A percentile compares a stretch with the other conserved stretches of the same genome.
phyloP scores from a whole-genome alignment of 768 basidiomycete species.

The Agaricus bisporus region DNA sequence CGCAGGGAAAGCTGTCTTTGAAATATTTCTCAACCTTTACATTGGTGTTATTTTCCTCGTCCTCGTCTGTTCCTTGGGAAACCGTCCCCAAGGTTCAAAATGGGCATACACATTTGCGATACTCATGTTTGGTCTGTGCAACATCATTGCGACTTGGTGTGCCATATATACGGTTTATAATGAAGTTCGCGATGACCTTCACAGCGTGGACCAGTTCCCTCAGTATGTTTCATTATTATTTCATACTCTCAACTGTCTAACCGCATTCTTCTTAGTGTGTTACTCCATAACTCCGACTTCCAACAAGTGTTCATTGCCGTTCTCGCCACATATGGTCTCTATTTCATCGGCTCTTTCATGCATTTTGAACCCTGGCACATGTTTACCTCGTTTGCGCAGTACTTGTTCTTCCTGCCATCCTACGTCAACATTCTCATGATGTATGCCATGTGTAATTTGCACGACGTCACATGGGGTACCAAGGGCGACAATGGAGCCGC shows the following conservation, averaged over 20 bases:
- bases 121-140: constrained; percentile 73
- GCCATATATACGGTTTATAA: constrained; percentile 88
- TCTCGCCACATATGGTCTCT: constrained; percentile 73
- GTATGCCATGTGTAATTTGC: constrained; percentile 91
- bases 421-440: constrained; percentile 85
- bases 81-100: constrained; percentile 87
- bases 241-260: background rate
- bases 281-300: constrained; percentile 62
- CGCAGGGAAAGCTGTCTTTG: constrained; percentile 67
- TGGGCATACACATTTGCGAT: constrained; percentile 78
- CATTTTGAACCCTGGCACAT: constrained; percentile 97
- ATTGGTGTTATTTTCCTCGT: constrained; percentile 80
- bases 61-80: constrained; percentile 84
- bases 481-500: constrained; percentile 86
- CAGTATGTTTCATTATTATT: constrained; percentile 39
- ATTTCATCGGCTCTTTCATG: constrained; percentile 81
- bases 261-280: constrained; percentile 33
- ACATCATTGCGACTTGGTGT: constrained; percentile 79
- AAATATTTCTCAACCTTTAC: constrained; percentile 77
- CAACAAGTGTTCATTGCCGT: constrained; percentile 83
- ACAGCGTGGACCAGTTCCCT: constrained; percentile 69
- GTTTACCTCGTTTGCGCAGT: constrained; percentile 88
- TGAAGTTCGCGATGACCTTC: constrained; percentile 67
- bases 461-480: constrained; percentile 90
- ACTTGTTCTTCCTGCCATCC: constrained; percentile 82